Conservation (phyloP, 148 eudicot genomes). For the Simmondsia chinensis region DNA sequence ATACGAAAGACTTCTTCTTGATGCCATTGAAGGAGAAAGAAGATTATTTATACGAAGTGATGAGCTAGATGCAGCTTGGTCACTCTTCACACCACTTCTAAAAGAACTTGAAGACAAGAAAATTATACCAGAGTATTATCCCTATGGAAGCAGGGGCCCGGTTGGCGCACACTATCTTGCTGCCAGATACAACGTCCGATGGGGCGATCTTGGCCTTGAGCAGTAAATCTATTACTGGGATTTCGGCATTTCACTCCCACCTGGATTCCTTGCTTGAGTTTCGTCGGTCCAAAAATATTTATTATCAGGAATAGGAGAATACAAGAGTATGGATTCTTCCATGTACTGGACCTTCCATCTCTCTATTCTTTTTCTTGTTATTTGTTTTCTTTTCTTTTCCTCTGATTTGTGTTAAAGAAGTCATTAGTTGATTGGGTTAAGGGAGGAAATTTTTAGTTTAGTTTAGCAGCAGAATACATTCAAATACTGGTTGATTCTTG, state of each 20-base stretch:
- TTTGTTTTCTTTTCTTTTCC: not conserved
- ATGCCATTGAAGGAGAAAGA: constrained; percentile 94
- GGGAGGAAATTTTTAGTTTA: constrained; percentile 3
- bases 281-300: no score
- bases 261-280: no score
- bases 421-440: no score
- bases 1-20: constrained; percentile 89
- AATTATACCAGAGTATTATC: constrained; percentile 73
- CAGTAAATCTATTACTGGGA: constrained; percentile 11
- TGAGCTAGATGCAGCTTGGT: constrained; percentile 94
- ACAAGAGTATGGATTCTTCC: constrained; percentile 4
- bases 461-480: not conserved
- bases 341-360: constrained; percentile 2
- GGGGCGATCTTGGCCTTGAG: constrained; percentile 73
- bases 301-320: not conserved
- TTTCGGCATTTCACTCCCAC: no score
- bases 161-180: constrained; percentile 98
- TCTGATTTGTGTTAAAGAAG: not conserved
- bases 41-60: constrained; percentile 89
- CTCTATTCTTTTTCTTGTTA: not conserved
- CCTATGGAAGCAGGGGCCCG: constrained; percentile 93
- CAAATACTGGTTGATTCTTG: constrained; percentile 7
- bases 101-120: constrained; percentile 81
- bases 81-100: constrained; percentile 76
- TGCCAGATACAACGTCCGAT: constrained; percentile 71